Base-by-base conservation (phyloP, 2,329 filamentous ascomycete species). In the Metarhizium guizhouense region DNA sequence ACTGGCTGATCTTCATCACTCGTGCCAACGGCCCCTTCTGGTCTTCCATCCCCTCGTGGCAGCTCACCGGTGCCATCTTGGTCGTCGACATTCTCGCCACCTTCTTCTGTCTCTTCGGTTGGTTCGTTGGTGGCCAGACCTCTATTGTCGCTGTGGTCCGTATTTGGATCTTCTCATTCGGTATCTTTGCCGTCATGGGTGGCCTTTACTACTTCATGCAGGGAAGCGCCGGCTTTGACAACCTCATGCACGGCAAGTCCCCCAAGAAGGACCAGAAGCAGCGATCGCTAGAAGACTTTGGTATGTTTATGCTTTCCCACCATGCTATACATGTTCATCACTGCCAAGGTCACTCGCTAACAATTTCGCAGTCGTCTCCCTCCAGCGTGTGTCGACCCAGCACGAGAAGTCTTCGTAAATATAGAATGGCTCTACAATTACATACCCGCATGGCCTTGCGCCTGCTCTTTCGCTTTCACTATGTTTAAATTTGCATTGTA, bases 1-100 rank as follows among this genome's bases (percentile, higher is more conserved):
- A 95, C 77, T 95, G 91, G 90, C 82, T 95, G 53, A 96, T 96
- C 74, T 95, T 96, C 79, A 93, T 95, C 75, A 95, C 90, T 61
- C 90, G 91, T 80, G 87, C 90, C 74, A 92, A 92, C 74, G 90
- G 90, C 67, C 89, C 90, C 54, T 93, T 95, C 81, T 95, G 90
- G 90, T 91, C 88, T 3, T 92, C 88, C 29, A 82, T 90, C 57
- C 90, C 91, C 58, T 95, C 90, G 58, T 92, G 89, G 87, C 88
- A 95, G 73, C 79, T 95, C 48, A 72, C 79, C 55, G 85, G 85
- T 59, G 90, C 90, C 61, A 90, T 95, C 61, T 70, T 94, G 51
- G 62, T 90, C 52, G 90, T 95, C 66, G 90, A 95, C 68, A 80
- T 94, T 64, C 74, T 95, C 57, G 90, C 90, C 60, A 95, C 90